Evolutionary conservation across 1,139 yeast genomes (phyloP), one percentile per base, ranked within the genome.

Genomic region (Candida sojae): DNA sequence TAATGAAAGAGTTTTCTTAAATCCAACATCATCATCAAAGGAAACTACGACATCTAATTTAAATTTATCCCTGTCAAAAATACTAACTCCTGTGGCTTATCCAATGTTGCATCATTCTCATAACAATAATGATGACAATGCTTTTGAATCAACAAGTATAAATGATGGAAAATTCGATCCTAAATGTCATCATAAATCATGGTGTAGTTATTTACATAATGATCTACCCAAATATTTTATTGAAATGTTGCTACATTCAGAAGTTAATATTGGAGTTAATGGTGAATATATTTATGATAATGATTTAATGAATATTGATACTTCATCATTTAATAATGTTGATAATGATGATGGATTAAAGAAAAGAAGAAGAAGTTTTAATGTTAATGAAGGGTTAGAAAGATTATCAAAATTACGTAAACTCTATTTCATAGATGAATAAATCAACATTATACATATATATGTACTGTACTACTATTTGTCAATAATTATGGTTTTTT

Each of bases 351-450:
- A 36, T 25, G 12, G 6, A 11, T 11, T 6, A 39, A 47, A 36
- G 17, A 53, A 53, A 42, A 40, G 54, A 38, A 48, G 39, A 23
- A 44, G 50, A 8, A 63, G 64, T 35, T 58, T 68, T 39, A 75
- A 67, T 50, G 61, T 71, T 25, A 57, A 58, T 37, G 77, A 68
- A 6, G 71, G 71, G 0, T 55, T 72, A 37, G 73, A 68, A 38
- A 59, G 67, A 39, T 60, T 73, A 37, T 58, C 60, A 29, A 72
- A 73, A 53, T 56, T 73, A 41, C 58, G 77, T 30, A 69, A 66
- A 49, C 54, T 73, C 33, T 73, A 71, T 53, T 58, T 68, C 32
- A 51, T 57, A 42, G 65, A 62, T 38, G 70, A 66, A 45, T 61
- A 54, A 41, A 48, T 48, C 5, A 37, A 40, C 12, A 17, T 17